Conservation (phyloP, 306 rosid species). For the Alnus rubra region DNA sequence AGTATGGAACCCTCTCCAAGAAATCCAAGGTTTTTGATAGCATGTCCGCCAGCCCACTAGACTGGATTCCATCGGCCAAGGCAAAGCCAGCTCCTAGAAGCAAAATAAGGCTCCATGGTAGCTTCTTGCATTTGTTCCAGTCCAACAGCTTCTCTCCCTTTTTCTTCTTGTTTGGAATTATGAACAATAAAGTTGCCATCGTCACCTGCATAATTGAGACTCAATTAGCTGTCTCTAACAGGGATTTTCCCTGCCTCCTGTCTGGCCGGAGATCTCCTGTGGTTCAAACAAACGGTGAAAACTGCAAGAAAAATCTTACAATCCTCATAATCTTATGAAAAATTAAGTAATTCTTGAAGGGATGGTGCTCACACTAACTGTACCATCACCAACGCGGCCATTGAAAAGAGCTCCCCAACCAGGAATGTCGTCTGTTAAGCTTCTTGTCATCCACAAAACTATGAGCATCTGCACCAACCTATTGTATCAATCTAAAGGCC, state of each 20-base stretch:
- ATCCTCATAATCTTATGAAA: background rate
- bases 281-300: too few species aligned
- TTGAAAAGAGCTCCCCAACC: slow-evolving; percentile 89
- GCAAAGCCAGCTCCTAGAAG: slow-evolving; percentile 92
- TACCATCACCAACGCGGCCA: slow-evolving; percentile 85
- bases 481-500: background rate
- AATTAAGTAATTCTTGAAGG: background rate
- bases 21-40: slow-evolving; percentile 56
- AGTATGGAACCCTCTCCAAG: slow-evolving; percentile 61
- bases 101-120: slow-evolving; percentile 82
- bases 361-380: slow-evolving; percentile 66
- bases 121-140: slow-evolving; percentile 88
- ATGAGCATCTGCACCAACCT: slow-evolving; percentile 56
- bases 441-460: slow-evolving; percentile 89
- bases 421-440: slow-evolving; percentile 78
- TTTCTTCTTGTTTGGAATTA: slow-evolving; percentile 80
- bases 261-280: too few species aligned
- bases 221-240: background rate
- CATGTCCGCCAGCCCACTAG: slow-evolving; percentile 72
- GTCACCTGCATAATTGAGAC: slow-evolving; percentile 28
- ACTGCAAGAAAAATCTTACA: too few species aligned
- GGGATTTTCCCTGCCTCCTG: too few species aligned
- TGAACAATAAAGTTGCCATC: slow-evolving; percentile 75
- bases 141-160: slow-evolving; percentile 81
- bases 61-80: slow-evolving; percentile 77